These are phyloP conservation scores for Phaffia tasmanica DNA, from an alignment of 768 basidiomycete species.

Conservation along the genomic window DNA sequence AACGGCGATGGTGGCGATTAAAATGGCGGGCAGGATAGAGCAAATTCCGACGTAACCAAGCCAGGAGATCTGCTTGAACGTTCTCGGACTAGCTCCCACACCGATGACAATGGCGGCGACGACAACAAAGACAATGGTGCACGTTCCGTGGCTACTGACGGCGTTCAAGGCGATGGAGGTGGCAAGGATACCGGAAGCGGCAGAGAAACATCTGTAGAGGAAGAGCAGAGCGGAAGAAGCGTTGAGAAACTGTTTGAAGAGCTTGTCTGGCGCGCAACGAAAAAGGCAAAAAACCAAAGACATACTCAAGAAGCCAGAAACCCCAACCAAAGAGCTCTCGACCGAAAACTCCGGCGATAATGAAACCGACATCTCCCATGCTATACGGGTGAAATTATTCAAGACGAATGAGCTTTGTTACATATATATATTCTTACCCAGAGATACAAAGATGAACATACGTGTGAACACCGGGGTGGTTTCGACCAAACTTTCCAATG, in stretches of 20 bases:
- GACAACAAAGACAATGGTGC: slow-evolving; percentile 36
- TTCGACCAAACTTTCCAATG: too few relatives aligned
- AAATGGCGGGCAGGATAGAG: slow-evolving; percentile 18
- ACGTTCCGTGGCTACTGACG: slow-evolving; percentile 35
- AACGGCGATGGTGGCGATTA: slow-evolving; percentile 32
- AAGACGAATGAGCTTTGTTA: too few relatives aligned
- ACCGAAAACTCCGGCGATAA: slow-evolving; percentile 15
- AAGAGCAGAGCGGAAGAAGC: neutral
- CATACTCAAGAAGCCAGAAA: slow-evolving; percentile 5
- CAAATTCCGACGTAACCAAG: slow-evolving; percentile 30
- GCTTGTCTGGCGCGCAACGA: too few relatives aligned
- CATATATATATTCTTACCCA: too few relatives aligned
- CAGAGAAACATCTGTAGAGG: slow-evolving; percentile 26
- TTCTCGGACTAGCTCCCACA: slow-evolving; percentile 30
- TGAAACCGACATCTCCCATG: slow-evolving; percentile 22
- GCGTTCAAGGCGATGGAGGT: slow-evolving; percentile 38
- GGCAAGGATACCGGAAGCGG: slow-evolving; percentile 33
- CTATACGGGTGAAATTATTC: too few relatives aligned
- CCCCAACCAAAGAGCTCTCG: slow-evolving; percentile 21
- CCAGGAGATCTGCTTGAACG: slow-evolving; percentile 34
- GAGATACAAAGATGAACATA: too few relatives aligned
- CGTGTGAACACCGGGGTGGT: too few relatives aligned
- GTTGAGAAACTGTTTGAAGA: too few relatives aligned
- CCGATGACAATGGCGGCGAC: slow-evolving; percentile 33
- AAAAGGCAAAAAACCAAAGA: too few relatives aligned